These are phyloP conservation scores for Simplicillium sp. DNA, from an alignment of 2,329 filamentous ascomycete genomes.

Conservation along the genomic window DNA sequence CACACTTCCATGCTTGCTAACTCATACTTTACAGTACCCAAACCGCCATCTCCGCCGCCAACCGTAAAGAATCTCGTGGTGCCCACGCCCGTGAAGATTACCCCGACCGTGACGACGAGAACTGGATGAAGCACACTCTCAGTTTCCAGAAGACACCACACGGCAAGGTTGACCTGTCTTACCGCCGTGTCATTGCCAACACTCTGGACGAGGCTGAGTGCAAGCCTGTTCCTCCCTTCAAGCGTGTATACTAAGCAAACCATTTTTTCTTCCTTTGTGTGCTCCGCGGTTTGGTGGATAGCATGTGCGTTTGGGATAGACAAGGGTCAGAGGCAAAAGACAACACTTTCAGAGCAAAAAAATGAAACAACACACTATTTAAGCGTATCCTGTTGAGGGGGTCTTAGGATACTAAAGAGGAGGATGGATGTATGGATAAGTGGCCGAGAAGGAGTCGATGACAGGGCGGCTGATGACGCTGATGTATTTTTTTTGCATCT, in stretches of 20 bases:
- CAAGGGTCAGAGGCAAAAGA: not conserved
- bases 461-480: too few species aligned
- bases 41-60: conserved; percentile 83
- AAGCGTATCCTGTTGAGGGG: too few species aligned
- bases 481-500: too few species aligned
- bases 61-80: conserved; percentile 94
- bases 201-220: conserved; percentile 56
- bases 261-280: not conserved
- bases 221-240: not conserved
- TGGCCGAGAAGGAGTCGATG: too few species aligned
- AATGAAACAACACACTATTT: too few species aligned
- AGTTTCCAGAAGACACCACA: conserved; percentile 93
- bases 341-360: too few species aligned
- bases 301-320: not conserved
- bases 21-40: conserved; percentile 50
- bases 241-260: conserved; percentile 1
- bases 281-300: too few species aligned
- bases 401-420: not conserved
- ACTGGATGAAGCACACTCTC: conserved; percentile 99
- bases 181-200: conserved; percentile 71
- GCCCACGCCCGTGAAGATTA: conserved; percentile 95
- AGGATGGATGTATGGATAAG: not conserved
- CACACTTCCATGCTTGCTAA: not conserved
- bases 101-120: conserved; percentile 87
- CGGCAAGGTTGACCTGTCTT: conserved; percentile 74